phyloP scores from a whole-genome alignment of 257 asterid genomes.

The Solanum lignicaule region DNA sequence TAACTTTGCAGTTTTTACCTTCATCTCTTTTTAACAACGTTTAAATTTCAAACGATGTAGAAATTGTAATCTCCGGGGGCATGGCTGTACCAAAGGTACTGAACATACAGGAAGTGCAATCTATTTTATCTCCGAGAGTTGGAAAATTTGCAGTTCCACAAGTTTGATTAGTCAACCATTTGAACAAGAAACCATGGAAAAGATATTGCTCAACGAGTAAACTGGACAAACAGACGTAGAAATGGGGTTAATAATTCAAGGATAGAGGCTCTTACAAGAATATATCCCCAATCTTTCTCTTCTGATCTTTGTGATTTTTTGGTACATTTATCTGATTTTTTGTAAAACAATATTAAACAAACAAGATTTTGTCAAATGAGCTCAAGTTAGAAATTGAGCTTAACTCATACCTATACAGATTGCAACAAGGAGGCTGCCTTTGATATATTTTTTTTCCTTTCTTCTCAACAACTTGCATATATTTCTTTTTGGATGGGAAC shows the following conservation, averaged over 20 bases:
- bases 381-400: not conserved
- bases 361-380: not conserved
- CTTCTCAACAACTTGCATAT: not conserved
- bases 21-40: not conserved
- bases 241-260: not conserved
- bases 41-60: constrained; percentile 19
- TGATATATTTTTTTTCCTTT: not conserved
- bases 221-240: not conserved
- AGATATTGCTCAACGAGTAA: not conserved
- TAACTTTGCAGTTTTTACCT: not conserved
- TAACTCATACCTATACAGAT: not conserved
- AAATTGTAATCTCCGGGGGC: constrained; percentile 77
- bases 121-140: constrained; percentile 43
- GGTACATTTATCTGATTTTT: not conserved
- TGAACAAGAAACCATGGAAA: not conserved
- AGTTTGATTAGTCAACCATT: constrained; percentile 6
- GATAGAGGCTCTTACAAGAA: not conserved
- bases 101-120: constrained; percentile 37
- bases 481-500: not conserved
- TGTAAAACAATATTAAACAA: not conserved
- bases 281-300: not conserved
- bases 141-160: constrained; percentile 51
- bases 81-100: constrained; percentile 63
- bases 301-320: not conserved
- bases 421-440: not conserved